A percentile compares a stretch with the other conserved stretches of the same genome.
These are phyloP conservation scores for Trypanosoma conorhini DNA, from an alignment of 208 protist species.

Conservation along the genomic window DNA sequence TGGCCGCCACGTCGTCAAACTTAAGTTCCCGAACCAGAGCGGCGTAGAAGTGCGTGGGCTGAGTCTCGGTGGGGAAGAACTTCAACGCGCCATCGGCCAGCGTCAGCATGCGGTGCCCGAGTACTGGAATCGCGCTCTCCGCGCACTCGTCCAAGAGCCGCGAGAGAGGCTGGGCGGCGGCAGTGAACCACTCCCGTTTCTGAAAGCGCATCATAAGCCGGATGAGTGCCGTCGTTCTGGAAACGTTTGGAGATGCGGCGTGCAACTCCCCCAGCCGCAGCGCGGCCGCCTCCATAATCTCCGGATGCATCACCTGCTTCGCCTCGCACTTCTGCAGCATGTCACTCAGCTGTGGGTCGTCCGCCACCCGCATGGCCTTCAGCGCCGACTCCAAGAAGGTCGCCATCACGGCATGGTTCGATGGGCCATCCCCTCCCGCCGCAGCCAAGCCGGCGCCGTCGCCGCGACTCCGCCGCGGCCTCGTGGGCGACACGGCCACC, in stretches of 20 bases:
- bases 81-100: constrained; percentile 35
- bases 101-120: constrained; percentile 35
- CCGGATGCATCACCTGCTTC: constrained; percentile 55
- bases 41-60: constrained; percentile 44
- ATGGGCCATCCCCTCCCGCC: background rate
- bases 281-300: constrained; percentile 53
- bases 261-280: constrained; percentile 45
- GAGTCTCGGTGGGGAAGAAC: constrained; percentile 38
- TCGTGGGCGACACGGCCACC: constrained; percentile 28
- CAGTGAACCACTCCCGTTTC: constrained; percentile 30
- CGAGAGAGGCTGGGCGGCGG: constrained; percentile 17
- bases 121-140: constrained; percentile 13
- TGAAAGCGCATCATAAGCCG: constrained; percentile 37
- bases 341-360: constrained; percentile 48
- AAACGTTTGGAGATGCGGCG: constrained; percentile 18
- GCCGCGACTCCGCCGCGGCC: background rate
- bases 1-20: constrained; percentile 50
- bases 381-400: constrained; percentile 50
- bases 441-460: background rate
- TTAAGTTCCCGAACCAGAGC: constrained; percentile 50
- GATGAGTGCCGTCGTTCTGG: constrained; percentile 25
- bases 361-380: constrained; percentile 35
- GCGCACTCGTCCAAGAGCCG: constrained; percentile 24
- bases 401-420: constrained; percentile 31
- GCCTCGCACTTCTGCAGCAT: constrained; percentile 68